Evolutionary conservation across 345 rosid species (phyloP).

Genomic region (Syzygium jambos): DNA sequence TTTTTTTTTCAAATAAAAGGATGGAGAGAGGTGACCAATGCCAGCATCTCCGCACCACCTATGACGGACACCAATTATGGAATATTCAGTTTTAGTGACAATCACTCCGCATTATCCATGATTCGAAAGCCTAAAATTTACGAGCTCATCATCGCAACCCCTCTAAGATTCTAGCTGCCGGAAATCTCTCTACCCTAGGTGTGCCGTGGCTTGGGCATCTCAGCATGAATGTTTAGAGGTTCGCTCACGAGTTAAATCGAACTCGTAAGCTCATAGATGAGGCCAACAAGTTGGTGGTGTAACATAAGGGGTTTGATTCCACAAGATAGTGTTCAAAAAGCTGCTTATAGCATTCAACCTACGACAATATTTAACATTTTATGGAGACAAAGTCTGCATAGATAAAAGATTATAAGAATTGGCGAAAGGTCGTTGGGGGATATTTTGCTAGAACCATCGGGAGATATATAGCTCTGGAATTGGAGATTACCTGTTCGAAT

Average conservation of each 20-base stretch:
- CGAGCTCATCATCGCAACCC: background rate
- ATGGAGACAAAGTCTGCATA: background rate
- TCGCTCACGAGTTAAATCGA: background rate
- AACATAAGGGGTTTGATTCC: background rate
- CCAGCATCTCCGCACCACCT: background rate
- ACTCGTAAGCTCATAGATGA: background rate
- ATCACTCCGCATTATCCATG: rapidly evolving
- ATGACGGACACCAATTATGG: background rate
- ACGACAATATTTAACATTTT: background rate
- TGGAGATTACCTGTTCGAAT: background rate
- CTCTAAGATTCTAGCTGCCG: rapidly evolving
- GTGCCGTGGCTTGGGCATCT: background rate
- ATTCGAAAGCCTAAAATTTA: background rate
- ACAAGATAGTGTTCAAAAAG: background rate
- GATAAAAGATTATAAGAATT: background rate
- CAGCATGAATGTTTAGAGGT: background rate
- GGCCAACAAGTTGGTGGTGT: background rate
- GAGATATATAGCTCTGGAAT: background rate
- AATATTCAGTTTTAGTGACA: background rate
- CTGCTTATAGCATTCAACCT: background rate
- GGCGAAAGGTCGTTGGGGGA: background rate
- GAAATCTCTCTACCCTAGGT: background rate
- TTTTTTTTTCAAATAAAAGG: background rate
- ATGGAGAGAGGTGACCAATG: background rate
- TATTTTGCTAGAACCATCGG: background rate